A percentile compares a stretch with the other conserved stretches of the same genome.
These are phyloP conservation scores for Colletotrichum horii DNA, from an alignment of 2,329 filamentous ascomycete species.

Conservation along the genomic window DNA sequence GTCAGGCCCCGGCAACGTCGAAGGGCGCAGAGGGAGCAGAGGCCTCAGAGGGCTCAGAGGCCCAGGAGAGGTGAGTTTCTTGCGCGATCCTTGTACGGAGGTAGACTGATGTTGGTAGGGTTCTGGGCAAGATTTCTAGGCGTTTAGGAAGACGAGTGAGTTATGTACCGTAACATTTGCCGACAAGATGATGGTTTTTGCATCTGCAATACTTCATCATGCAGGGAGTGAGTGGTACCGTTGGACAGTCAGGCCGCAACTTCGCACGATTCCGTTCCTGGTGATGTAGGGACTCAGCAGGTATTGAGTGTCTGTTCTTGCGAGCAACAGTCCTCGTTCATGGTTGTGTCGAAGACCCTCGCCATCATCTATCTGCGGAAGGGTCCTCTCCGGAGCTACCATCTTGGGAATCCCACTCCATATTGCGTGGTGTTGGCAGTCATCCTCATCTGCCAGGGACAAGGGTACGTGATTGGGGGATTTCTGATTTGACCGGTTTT, in stretches of 20 bases:
- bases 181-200: no score
- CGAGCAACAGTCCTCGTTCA: background rate
- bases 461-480: constrained; percentile 13
- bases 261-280: background rate
- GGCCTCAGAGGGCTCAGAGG: background rate
- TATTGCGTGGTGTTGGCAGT: background rate
- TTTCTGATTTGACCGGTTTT: background rate
- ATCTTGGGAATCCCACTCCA: background rate
- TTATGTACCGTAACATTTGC: no score
- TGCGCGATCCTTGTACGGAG: background rate
- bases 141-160: background rate
- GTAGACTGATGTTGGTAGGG: background rate
- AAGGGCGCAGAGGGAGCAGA: background rate
- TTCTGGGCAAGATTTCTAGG: background rate
- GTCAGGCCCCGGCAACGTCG: background rate
- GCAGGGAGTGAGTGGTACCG: no score
- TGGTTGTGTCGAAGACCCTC: background rate
- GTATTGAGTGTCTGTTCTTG: background rate
- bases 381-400: background rate
- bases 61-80: background rate
- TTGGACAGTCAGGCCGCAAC: background rate
- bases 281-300: background rate
- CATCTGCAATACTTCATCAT: no score
- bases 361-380: constrained; percentile 6
- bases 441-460: background rate